Conservation (phyloP, 225 moss, liverwort and hornwort species). For the Marchantia polymorpha region DNA sequence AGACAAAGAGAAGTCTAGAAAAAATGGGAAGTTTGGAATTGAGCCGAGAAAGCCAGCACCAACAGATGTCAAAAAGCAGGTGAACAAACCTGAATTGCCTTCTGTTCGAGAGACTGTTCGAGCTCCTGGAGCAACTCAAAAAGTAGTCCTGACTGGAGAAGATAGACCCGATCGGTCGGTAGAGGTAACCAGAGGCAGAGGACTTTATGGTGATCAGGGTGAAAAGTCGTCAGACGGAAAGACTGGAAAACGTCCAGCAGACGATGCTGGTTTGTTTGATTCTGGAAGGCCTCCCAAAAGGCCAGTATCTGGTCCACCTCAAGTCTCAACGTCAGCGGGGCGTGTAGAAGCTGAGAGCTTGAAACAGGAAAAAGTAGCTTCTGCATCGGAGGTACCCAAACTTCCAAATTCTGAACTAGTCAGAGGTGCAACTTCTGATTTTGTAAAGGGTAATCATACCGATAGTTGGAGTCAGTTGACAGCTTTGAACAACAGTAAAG, state of each 20-base stretch:
- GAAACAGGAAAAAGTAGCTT: constrained; percentile 47
- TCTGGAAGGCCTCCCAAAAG: constrained; percentile 60
- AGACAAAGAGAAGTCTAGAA: constrained; percentile 41
- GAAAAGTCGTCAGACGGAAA: constrained; percentile 62
- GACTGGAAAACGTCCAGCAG: constrained; percentile 65
- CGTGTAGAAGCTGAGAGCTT: constrained; percentile 47
- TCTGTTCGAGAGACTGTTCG: constrained; percentile 52
- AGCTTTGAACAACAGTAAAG: constrained; percentile 48
- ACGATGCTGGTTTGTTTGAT: constrained; percentile 54
- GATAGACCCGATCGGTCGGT: constrained; percentile 53
- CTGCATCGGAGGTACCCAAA: constrained; percentile 40
- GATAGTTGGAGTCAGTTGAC: constrained; percentile 48
- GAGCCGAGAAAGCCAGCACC: constrained; percentile 62
- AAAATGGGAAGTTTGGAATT: constrained; percentile 34
- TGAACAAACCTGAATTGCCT: constrained; percentile 49
- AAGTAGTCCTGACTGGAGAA: constrained; percentile 37
- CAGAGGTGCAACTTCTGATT: constrained; percentile 45
- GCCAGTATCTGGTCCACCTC: constrained; percentile 53
- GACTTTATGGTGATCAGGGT: constrained; percentile 40
- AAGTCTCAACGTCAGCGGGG: constrained; percentile 35
- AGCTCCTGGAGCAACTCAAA: constrained; percentile 29
- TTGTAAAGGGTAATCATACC: constrained; percentile 38
- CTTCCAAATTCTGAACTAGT: constrained; percentile 42
- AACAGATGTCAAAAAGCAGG: constrained; percentile 39
- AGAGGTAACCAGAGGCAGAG: constrained; percentile 29